Evolutionary conservation across 2,329 filamentous ascomycete genomes (phyloP), one percentile per base, ranked within the genome.

Genomic region (Penicillium oxalicum): DNA sequence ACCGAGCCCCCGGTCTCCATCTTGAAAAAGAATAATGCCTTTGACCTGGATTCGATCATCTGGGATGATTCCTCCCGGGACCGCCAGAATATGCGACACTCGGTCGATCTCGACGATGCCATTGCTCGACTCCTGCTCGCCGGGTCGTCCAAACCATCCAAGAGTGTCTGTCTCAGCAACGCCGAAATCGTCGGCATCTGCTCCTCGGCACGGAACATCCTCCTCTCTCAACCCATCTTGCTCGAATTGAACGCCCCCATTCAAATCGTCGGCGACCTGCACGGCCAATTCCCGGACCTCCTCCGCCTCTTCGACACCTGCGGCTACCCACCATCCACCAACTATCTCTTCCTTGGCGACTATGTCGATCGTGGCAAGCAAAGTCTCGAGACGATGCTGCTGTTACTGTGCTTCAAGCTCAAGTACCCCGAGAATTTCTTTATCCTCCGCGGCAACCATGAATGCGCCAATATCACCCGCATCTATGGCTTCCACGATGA

Each of bases 1-100:
- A 32, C 12, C 11, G 35, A 34, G 4, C 8, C 45, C 9, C 18
- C 25, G 1, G 49, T 48, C n/a, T 47, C 49, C 4, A 51, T 51
- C 8, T 35, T 51, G 29, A 38, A 39, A 26, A 51, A 49, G 34
- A 48, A 32, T 28, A 51, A 51, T 36, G 34, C 18, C 11, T 39
- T 51, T n/a, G 47, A 46, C 11, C 26, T 51, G 9, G 49, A 51
- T 25, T 44, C 42, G 3, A 51, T 51, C n/a, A 51, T 51, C 33
- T 51, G 49, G 49, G 49, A 51, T 24, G 49, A 51, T 26, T 51
- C 49, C 1, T 36, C 39, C 2, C 34, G 49, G 13, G 45, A 49
- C 24, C 45, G 49, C 70, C 37, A 46, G 24, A 50, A 50, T 13
- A 38, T 46, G 43, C 32, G 43, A 39, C 28, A 24, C 40, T 47